These are phyloP conservation scores for Neurospora sp. DNA, from an alignment of 2,329 filamentous ascomycete species.

Conservation along the genomic window DNA sequence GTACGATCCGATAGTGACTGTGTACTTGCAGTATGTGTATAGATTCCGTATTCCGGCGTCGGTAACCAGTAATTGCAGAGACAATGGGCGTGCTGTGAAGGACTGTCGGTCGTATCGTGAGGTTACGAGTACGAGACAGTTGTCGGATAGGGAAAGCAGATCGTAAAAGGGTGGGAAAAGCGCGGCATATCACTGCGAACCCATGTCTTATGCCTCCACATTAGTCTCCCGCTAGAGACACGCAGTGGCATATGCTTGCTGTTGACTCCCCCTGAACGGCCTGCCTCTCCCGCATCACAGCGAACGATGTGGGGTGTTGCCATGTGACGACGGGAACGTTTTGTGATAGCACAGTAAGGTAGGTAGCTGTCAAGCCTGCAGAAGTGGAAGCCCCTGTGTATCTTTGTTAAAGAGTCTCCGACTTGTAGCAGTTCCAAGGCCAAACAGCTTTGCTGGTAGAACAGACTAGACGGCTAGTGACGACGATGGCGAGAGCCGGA, in stretches of 20 bases:
- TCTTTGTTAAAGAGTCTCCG: not conserved
- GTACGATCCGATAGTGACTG: not conserved
- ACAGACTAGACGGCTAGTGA: not conserved
- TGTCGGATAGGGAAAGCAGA: slow-evolving; percentile 20
- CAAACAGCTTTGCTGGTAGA: not conserved
- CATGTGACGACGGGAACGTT: not conserved
- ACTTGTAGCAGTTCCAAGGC: not conserved
- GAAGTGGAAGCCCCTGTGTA: not conserved
- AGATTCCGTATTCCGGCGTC: not conserved
- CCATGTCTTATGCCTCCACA: not conserved
- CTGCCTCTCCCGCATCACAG: not conserved
- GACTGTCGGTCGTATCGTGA: not conserved
- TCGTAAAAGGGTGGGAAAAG: slow-evolving; percentile 11
- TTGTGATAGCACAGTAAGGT: not conserved
- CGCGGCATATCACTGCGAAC: not conserved
- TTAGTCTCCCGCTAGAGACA: not conserved
- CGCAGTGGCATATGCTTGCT: not conserved
- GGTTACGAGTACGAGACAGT: slow-evolving; percentile 5
- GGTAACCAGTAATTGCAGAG: not conserved
- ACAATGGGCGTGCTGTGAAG: not conserved
- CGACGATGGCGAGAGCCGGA: not conserved
- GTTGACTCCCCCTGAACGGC: not conserved
- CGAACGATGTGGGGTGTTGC: not conserved
- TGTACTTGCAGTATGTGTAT: not conserved
- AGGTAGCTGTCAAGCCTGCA: not conserved